Evolutionary conservation across 73 alveolate genomes (phyloP).

Genomic region (Tetrahymena thermophila): DNA sequence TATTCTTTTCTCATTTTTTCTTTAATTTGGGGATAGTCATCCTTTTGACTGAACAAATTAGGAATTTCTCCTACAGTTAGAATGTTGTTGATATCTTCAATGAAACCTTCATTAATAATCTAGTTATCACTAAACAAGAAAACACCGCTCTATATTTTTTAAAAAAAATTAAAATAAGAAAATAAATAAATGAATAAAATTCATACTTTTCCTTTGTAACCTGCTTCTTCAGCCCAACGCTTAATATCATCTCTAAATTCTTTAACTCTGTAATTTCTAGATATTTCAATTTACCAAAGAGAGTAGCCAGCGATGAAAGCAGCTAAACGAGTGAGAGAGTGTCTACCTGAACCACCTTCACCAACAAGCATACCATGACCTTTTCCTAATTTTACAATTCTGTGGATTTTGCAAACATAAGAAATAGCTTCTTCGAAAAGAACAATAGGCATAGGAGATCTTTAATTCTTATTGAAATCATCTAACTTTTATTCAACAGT

Average conservation of each 20-base stretch:
- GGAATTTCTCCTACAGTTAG: slow-evolving; percentile 98
- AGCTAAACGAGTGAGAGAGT: slow-evolving; percentile 91
- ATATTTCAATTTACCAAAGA: slow-evolving; percentile 76
- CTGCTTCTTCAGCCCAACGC: slow-evolving; percentile 72
- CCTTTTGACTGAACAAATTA: slow-evolving; percentile 85
- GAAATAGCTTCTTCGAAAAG: slow-evolving; percentile 89
- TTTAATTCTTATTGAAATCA: slow-evolving; percentile 74
- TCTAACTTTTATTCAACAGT: slow-evolving; percentile 68
- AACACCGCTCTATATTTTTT: slow-evolving; percentile 4
- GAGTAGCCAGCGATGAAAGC: slow-evolving; percentile 75
- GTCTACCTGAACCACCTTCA: slow-evolving; percentile 96
- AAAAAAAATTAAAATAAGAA: too few species aligned
- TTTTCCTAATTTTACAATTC: slow-evolving; percentile 90
- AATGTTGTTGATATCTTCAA: slow-evolving; percentile 98
- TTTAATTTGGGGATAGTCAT: slow-evolving; percentile 88
- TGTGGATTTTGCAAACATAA: slow-evolving; percentile 86
- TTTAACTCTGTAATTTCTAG: slow-evolving; percentile 72
- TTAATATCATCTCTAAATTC: slow-evolving; percentile 89
- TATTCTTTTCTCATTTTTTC: slow-evolving; percentile 82
- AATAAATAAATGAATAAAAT: neutral
- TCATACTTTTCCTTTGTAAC: slow-evolving; percentile 50
- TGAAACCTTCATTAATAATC: slow-evolving; percentile 82
- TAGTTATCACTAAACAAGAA: slow-evolving; percentile 51
- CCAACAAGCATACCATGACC: slow-evolving; percentile 98
- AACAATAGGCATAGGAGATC: slow-evolving; percentile 84